phyloP scores from a whole-genome alignment of 2,329 filamentous ascomycete genomes.

The Chrysoporthe puriensis region DNA sequence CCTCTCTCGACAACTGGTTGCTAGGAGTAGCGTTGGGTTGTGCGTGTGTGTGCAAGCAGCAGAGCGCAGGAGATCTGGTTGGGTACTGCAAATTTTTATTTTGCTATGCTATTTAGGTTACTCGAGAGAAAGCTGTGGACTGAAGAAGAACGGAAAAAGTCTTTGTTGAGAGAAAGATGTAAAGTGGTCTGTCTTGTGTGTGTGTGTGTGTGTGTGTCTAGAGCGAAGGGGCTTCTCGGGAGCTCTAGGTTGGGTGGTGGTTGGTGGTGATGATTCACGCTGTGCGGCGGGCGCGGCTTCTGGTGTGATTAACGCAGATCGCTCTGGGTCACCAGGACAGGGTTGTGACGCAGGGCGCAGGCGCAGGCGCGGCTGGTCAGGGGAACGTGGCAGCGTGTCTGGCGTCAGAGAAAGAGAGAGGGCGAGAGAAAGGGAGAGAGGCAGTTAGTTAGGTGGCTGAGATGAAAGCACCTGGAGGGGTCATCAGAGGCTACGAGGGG shows the following conservation, averaged over 20 bases:
- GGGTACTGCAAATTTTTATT: constrained; percentile 43
- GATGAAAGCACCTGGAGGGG: background rate
- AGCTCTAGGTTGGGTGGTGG: no score
- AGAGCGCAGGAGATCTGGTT: constrained; percentile 16
- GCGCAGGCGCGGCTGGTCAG: background rate
- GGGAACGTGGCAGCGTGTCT: background rate
- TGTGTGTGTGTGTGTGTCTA: background rate
- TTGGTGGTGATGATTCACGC: background rate
- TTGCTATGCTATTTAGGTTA: constrained; percentile 57
- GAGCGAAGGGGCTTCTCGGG: background rate
- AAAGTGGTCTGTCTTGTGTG: no score
- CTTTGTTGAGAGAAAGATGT: no score
- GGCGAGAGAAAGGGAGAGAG: background rate
- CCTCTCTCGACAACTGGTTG: constrained; percentile 15
- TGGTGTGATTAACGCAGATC: no score
- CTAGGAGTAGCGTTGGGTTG: constrained; percentile 16
- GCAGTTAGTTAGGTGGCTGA: background rate
- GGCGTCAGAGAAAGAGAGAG: background rate
- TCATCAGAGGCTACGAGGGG: background rate
- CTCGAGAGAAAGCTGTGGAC: constrained; percentile 35
- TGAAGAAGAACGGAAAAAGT: constrained; percentile 19
- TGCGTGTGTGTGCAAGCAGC: constrained; percentile 17
- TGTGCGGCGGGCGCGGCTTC: background rate
- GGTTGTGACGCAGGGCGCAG: constrained; percentile 1
- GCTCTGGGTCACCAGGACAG: background rate